Conservation (phyloP, 148 eudicot species). For the Bassia scoparia region DNA sequence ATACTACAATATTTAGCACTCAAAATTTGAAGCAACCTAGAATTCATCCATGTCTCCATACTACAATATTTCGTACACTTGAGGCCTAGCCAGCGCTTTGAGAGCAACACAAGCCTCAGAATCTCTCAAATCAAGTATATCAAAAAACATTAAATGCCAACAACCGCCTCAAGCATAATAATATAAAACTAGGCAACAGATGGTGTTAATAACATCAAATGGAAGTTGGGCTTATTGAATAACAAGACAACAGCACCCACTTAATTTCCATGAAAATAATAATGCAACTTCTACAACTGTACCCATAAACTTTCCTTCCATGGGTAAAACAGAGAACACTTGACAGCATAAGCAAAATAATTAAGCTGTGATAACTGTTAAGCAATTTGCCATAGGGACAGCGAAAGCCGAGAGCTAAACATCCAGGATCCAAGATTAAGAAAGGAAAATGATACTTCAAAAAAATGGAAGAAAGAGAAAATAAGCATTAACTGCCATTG, state of each 20-base stretch:
- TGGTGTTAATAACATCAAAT: neutral
- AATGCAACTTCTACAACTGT: neutral
- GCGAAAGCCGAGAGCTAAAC: neutral
- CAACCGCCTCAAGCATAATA: too few relatives aligned
- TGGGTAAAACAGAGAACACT: neutral
- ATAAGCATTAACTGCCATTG: neutral
- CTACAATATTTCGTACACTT: too few relatives aligned
- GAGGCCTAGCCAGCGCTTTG: too few relatives aligned
- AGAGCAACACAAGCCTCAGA: too few relatives aligned
- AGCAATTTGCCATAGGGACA: neutral
- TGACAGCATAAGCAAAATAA: neutral
- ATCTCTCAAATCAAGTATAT: too few relatives aligned
- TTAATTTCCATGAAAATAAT: neutral
- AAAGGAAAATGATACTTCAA: neutral
- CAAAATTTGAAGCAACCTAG: too few relatives aligned
- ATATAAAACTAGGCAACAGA: neutral
- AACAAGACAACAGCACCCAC: neutral
- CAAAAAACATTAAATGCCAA: too few relatives aligned
- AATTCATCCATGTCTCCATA: too few relatives aligned
- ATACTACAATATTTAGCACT: neutral
- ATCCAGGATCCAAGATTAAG: too few relatives aligned
- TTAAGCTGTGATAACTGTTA: neutral
- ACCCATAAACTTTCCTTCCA: neutral
- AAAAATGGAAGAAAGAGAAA: neutral
- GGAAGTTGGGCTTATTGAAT: neutral